Evolutionary conservation across 1,284 basidiomycete genomes (phyloP), one percentile per base, ranked within the genome.

Genomic region (Porphyrellus sp.): DNA sequence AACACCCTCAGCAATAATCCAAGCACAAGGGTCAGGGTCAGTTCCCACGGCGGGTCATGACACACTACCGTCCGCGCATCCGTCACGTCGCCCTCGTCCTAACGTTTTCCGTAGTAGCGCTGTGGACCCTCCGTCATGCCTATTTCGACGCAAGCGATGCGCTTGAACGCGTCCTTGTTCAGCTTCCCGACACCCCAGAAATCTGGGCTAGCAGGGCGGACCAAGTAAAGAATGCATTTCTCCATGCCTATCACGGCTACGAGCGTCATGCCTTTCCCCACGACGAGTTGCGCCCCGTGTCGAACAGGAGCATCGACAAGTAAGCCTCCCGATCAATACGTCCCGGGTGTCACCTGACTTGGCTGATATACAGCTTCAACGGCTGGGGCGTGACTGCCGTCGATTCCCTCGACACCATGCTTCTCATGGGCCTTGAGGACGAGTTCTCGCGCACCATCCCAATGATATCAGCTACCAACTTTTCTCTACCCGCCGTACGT

Each of bases 321-420:
- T 88, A 57, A 56, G 79, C 62, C 18, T 41, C 16, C 11, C 18
- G 4, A 33, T 7, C 11, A 2, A 3, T 2, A 0, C 8, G 9
- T n/a, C n/a, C 31, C 15, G 8, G 21, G 4, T 9, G 11, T 42
- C 40, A 6, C 21, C 34, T 49, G 49, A 52, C 42, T 18, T 0
- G 21, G 25, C 8, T 11, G 13, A 16, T 57, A n/a, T n/a, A n/a
- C n/a, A 88, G 86, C 52, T 86, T 88, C 65, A 88, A 88, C 63
- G 85, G 89, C 8, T 97, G 94, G 93, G 92, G 91, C 13, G 86
- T 94, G 0, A 87, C 88, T 1, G 79, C 85, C 48, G 79, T 91
- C 55, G 91, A 93, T 63, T 82, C 88, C 3, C 78, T 98, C 16
- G 93, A 96, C 66, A 97, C 94, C 0, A 85, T 98, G 72, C 77